A percentile compares a stretch with the other conserved stretches of the same genome.
Evolutionary conservation across 1,284 basidiomycete species (phyloP).

Genomic region (Ganoderma sinense): DNA sequence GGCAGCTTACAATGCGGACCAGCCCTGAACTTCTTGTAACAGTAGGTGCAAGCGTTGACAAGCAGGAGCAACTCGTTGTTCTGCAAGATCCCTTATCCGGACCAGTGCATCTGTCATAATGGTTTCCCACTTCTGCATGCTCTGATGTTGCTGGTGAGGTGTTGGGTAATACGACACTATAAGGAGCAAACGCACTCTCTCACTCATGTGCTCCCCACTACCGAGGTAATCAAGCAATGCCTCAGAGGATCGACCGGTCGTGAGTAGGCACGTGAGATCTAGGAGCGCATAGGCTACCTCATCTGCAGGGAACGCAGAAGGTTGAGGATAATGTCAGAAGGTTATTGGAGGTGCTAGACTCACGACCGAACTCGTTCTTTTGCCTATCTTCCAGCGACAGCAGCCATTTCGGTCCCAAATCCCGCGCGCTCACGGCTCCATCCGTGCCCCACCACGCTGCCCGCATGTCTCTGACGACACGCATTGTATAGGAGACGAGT

Average conservation of each 20-base stretch:
- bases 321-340: not conserved
- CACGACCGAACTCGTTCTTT: conserved; percentile 69
- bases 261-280: conserved; percentile 75
- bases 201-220: conserved; percentile 80
- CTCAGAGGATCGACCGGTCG: conserved; percentile 74
- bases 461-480: conserved; percentile 75
- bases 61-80: conserved; percentile 73
- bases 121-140: conserved; percentile 81
- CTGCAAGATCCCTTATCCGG: conserved; percentile 76
- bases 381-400: conserved; percentile 67
- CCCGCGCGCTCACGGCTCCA: conserved; percentile 67
- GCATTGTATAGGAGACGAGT: conserved; percentile 72
- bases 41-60: conserved; percentile 78
- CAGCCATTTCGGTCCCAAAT: conserved; percentile 78
- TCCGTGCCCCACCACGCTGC: conserved; percentile 76
- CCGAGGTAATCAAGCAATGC: conserved; percentile 75
- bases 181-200: conserved; percentile 59
- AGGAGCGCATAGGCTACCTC: conserved; percentile 66
- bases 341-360: conserved; percentile 36
- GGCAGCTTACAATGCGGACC: conserved; percentile 61
- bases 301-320: conserved; percentile 45
- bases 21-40: conserved; percentile 77
- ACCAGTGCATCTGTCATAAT: conserved; percentile 72
- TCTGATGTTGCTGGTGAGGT: conserved; percentile 47
- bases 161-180: conserved; percentile 5